Evolutionary conservation across 352 stramenopile genomes (phyloP).

Genomic region (Globisporangium abappressorium): DNA sequence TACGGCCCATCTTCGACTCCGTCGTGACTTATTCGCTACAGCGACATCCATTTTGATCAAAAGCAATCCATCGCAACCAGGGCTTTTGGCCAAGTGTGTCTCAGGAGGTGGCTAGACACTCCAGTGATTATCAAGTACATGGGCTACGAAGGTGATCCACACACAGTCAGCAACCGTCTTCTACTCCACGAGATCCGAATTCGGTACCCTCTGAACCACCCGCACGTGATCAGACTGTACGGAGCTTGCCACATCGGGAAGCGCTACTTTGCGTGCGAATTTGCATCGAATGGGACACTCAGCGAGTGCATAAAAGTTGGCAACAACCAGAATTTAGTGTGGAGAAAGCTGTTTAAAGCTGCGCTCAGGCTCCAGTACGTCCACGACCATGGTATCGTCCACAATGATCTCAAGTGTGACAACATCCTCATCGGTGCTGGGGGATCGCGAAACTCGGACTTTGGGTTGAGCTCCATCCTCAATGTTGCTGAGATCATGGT

Average conservation of each 20-base stretch:
- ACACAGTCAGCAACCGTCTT: background rate
- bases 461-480: background rate
- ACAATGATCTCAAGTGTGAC: constrained; percentile 23
- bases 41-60: constrained; percentile 24
- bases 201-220: constrained; percentile 29
- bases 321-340: background rate
- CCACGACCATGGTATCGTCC: constrained; percentile 16
- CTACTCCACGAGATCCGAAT: constrained; percentile 28
- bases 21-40: constrained; percentile 28
- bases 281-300: constrained; percentile 25
- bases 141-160: constrained; percentile 18
- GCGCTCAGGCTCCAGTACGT: constrained; percentile 28
- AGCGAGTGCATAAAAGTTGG: constrained; percentile 23
- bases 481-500: constrained; percentile 2
- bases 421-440: constrained; percentile 19
- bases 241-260: constrained; percentile 28
- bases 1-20: constrained; percentile 11
- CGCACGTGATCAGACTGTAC: constrained; percentile 33
- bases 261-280: constrained; percentile 33
- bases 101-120: constrained; percentile 26
- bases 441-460: background rate
- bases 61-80: constrained; percentile 16
- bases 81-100: constrained; percentile 26
- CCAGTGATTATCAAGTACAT: constrained; percentile 34
- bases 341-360: constrained; percentile 19